Percentiles rank a stretch among this genome's conserved stretches.
Evolutionary conservation across 768 basidiomycete genomes (phyloP).

Genomic region (Strobilomyces confusus): DNA sequence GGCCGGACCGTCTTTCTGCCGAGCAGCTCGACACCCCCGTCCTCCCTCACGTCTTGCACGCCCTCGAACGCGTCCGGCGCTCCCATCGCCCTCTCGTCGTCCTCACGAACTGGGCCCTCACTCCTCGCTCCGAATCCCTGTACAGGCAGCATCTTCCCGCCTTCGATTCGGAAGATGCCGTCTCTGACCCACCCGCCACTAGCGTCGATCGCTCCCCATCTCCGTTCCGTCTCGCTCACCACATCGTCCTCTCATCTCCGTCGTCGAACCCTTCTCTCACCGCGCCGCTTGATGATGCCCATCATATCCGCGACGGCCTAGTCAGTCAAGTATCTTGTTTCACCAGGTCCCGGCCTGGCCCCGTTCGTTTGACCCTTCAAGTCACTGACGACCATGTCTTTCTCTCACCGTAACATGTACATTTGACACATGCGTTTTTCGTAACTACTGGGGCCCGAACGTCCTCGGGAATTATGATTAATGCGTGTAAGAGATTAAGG

Average conservation of each 20-base stretch:
- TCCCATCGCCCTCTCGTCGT: constrained; percentile 49
- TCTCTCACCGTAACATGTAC: neutral
- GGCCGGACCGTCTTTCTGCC: constrained; percentile 64
- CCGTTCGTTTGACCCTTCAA: constrained; percentile 21
- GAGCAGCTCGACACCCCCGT: constrained; percentile 45
- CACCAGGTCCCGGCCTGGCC: constrained; percentile 25
- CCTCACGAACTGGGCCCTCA: constrained; percentile 63
- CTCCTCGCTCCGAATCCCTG: constrained; percentile 23
- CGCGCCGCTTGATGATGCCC: constrained; percentile 16
- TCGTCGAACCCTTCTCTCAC: constrained; percentile 10
- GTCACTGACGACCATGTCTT: constrained; percentile 21
- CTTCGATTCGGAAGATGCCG: constrained; percentile 3
- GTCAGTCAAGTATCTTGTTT: constrained; percentile 28
- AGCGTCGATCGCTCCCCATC: constrained; percentile 15
- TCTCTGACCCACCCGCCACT: constrained; percentile 14
- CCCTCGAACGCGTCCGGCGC: constrained; percentile 45
- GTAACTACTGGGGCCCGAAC: neutral
- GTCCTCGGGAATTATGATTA: constrained; percentile 7
- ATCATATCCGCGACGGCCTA: constrained; percentile 15
- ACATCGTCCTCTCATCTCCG: constrained; percentile 36
- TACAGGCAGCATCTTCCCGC: constrained; percentile 53
- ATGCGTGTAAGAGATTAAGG: constrained; percentile 15
- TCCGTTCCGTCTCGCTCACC: constrained; percentile 35
- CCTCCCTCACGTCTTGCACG: constrained; percentile 44
- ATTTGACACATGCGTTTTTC: constrained; percentile 3